Percentiles rank a stretch among this genome's conserved stretches.
These are phyloP conservation scores for Dissophora globulifera DNA, from an alignment of 192 early-diverging fungal species.

Conservation along the genomic window DNA sequence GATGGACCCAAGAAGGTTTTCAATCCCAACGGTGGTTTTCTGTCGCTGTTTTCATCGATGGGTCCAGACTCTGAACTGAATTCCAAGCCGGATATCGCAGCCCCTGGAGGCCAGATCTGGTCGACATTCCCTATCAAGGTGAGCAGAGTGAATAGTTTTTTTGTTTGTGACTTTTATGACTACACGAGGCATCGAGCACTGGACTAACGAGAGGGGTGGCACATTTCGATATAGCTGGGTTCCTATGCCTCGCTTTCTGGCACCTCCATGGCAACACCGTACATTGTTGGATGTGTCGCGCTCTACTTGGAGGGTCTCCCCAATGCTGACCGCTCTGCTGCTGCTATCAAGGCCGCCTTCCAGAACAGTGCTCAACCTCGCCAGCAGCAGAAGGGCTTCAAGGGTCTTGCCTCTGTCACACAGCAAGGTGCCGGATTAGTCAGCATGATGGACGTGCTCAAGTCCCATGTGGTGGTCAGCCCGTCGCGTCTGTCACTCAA, in stretches of 20 bases:
- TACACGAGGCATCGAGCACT: too few species aligned
- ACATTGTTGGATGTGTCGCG: conserved; percentile 53
- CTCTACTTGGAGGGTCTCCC: conserved; percentile 46
- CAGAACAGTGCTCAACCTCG: conserved; percentile 45
- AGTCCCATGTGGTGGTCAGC: conserved; percentile 56
- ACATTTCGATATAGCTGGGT: conserved; percentile 47
- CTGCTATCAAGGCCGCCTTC: conserved; percentile 49
- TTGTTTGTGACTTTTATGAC: too few species aligned
- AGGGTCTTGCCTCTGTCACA: conserved; percentile 60
- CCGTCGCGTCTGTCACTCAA: conserved; percentile 70
- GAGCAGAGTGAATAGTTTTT: not conserved
- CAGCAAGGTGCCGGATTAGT: conserved; percentile 81
- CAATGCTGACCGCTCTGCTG: conserved; percentile 21
- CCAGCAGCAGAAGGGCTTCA: conserved; percentile 16
- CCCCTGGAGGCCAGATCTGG: conserved; percentile 72
- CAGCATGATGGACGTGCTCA: conserved; percentile 71
- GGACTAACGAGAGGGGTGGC: too few species aligned
- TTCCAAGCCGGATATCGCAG: conserved; percentile 69
- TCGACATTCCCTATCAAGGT: conserved; percentile 68
- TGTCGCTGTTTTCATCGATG: conserved; percentile 79
- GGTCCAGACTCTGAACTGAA: conserved; percentile 78
- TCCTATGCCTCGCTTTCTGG: conserved; percentile 65
- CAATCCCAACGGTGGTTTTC: conserved; percentile 64
- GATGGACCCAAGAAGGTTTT: conserved; percentile 54
- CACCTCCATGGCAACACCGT: conserved; percentile 79